Evolutionary conservation across 2,329 filamentous ascomycete genomes (phyloP), one percentile per base, ranked within the genome.

Genomic region (Trichoderma semiorbis): DNA sequence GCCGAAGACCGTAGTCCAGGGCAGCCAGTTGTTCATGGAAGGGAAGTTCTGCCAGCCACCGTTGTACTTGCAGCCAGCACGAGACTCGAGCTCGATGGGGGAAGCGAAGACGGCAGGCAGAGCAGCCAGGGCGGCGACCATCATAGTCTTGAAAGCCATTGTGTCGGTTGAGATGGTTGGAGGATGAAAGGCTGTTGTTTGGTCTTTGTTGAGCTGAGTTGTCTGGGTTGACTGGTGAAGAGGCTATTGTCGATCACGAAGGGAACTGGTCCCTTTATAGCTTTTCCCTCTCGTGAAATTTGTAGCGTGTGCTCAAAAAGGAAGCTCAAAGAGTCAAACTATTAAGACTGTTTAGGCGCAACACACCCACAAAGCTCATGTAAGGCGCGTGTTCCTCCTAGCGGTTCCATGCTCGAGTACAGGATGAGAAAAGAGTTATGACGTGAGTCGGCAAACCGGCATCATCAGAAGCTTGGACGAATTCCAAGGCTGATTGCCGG

Each of bases 131-230:
- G 67, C 57, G 67, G 57, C 67, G 57, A 69, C 6, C 28, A 69
- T 24, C 26, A 69, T 58, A 10, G 58, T 62, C 39, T 62, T 69
- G 67, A 69, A 62, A 69, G 67, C 67, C 67, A 69, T 69, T 69
- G 39, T 69, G 21, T 34, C 30, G 47, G 16, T 21, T 50, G 11
- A 62, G 57, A 50, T 32, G 32, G 39, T 36, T 53, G 3, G 32
- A 36, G 7, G 36, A 36, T 24, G 34, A 47, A 43, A 61, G 14
- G 18, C 43, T 62, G 64, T 39, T 36, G 24, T 50, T 34, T 57
- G 64, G 30, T 28, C 55, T 50, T 61, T 28, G n/a, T 69, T 53
- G 57, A 36, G 28, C 14, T 69, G 65, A 61, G 36, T 60, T 30
- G 43, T 30, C 57, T 62, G 67, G 11, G 14, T 53, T 61, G 66